A percentile compares a stretch with the other conserved stretches of the same genome.
These are phyloP conservation scores for Ustilago bromivora DNA, from an alignment of 1,284 basidiomycete species.

Conservation along the genomic window DNA sequence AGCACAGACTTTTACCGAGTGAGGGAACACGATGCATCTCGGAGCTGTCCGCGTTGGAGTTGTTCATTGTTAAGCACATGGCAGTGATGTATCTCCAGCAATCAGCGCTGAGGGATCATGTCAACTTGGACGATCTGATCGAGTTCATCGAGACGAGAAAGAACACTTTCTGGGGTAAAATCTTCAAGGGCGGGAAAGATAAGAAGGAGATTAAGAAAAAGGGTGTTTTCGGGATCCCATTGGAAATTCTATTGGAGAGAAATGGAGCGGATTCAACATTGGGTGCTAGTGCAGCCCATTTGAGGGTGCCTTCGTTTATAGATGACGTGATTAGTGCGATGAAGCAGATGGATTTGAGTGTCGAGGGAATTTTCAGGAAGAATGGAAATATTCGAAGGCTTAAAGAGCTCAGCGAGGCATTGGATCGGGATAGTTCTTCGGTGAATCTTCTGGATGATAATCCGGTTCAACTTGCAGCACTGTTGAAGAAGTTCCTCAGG, in stretches of 20 bases:
- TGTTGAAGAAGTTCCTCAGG: conserved; percentile 96
- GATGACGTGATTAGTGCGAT: conserved; percentile 98
- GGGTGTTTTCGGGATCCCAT: conserved; percentile 88
- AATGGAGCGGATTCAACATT: conserved; percentile 93
- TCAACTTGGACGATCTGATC: conserved; percentile 88
- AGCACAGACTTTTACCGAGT: conserved; percentile 78
- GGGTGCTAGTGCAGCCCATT: conserved; percentile 84
- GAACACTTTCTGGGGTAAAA: conserved; percentile 94
- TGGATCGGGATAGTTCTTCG: conserved; percentile 85
- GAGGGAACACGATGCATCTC: conserved; percentile 83
- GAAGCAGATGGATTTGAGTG: conserved; percentile 99
- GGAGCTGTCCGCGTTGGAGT: conserved; percentile 84
- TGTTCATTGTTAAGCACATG: conserved; percentile 91
- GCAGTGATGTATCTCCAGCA: conserved; percentile 83
- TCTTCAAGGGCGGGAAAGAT: conserved; percentile 86
- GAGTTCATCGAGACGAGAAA: conserved; percentile 94
- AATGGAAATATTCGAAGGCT: conserved; percentile 96
- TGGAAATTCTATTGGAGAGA: conserved; percentile 93
- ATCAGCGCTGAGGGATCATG: conserved; percentile 79
- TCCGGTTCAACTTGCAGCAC: conserved; percentile 94
- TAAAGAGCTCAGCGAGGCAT: conserved; percentile 88
- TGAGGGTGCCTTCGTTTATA: conserved; percentile 94
- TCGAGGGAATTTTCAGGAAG: conserved; percentile 98
- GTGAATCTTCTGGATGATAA: conserved; percentile 95
- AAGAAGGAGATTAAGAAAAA: conserved; percentile 75